Evolutionary conservation across 331 rosid species (phyloP).

Genomic region (Ulmus americana): DNA sequence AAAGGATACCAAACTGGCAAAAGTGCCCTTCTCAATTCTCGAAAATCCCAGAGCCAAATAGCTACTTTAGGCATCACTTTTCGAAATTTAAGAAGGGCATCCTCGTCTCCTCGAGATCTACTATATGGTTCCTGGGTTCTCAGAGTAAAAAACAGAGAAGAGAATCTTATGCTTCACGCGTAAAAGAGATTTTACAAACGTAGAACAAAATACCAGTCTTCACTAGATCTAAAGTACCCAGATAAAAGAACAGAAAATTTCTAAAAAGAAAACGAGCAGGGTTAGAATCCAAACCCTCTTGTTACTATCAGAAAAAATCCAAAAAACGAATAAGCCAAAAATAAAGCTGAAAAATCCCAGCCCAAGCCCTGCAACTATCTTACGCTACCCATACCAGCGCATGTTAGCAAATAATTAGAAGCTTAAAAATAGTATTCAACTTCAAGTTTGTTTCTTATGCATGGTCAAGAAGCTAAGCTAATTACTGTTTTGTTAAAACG

Average conservation of each 20-base stretch:
- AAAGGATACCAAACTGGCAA: slow-evolving; percentile 16
- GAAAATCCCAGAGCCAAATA: slow-evolving; percentile 14
- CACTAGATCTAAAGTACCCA: slow-evolving; percentile 38
- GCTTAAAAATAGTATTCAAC: too few species aligned
- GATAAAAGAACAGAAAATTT: slow-evolving; percentile 5
- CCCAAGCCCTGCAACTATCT: slow-evolving; percentile 3
- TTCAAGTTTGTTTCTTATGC: too few species aligned
- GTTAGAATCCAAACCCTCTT: slow-evolving; percentile 31
- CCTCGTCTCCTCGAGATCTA: slow-evolving; percentile 66
- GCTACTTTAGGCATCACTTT: slow-evolving; percentile 10
- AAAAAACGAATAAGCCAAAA: neutral
- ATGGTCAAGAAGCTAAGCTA: too few species aligned
- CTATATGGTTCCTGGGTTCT: slow-evolving; percentile 37
- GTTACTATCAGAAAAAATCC: neutral
- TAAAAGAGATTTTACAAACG: slow-evolving; percentile 32
- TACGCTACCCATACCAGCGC: slow-evolving; percentile 8
- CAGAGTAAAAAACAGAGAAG: slow-evolving; percentile 34
- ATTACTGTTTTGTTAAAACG: too few species aligned
- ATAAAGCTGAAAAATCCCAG: neutral
- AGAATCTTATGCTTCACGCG: slow-evolving; percentile 62
- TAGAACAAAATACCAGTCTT: slow-evolving; percentile 26
- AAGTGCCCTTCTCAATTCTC: slow-evolving; percentile 24
- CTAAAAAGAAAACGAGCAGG: slow-evolving; percentile 6
- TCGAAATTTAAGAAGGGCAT: slow-evolving; percentile 25
- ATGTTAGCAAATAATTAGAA: slow-evolving; percentile 1